Conservation (phyloP, 208 protist genomes). For the Leishmania gerbilli region DNA sequence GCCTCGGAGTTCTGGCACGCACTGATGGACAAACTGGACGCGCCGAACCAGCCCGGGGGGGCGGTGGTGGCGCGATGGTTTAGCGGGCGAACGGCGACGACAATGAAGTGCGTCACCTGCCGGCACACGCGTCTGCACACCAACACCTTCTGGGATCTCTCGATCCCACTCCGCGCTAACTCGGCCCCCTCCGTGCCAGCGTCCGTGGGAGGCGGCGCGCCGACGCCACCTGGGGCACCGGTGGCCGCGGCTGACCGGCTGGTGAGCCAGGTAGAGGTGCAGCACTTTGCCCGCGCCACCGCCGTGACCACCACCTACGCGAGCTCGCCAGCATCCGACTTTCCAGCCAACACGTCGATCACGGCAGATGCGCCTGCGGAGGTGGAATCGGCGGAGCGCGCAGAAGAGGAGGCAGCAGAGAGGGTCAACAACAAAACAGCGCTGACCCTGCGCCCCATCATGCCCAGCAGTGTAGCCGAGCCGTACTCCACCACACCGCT, state of each 20-base stretch:
- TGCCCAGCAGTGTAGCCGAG: not conserved
- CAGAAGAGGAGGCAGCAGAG: not conserved
- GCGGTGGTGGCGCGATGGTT: slow-evolving; percentile 58
- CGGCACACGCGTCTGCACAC: slow-evolving; percentile 25
- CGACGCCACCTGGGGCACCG: not conserved
- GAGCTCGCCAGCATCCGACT: not conserved
- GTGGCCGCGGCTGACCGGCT: not conserved
- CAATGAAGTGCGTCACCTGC: slow-evolving; percentile 51
- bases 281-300: slow-evolving; percentile 20
- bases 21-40: slow-evolving; percentile 64
- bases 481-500: not conserved
- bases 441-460: not conserved
- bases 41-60: slow-evolving; percentile 16
- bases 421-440: not conserved
- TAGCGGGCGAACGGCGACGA: slow-evolving; percentile 43
- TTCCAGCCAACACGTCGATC: not conserved
- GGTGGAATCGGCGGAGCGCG: not conserved
- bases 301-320: slow-evolving; percentile 25
- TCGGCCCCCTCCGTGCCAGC: not conserved
- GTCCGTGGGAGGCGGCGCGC: not conserved
- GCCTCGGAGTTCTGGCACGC: slow-evolving; percentile 75
- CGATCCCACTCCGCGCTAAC: slow-evolving; percentile 10
- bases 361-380: not conserved
- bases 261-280: slow-evolving; percentile 14
- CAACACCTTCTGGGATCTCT: slow-evolving; percentile 59